Base-by-base conservation (phyloP, 306 rosid genomes). In the Mimosa bimucronata region DNA sequence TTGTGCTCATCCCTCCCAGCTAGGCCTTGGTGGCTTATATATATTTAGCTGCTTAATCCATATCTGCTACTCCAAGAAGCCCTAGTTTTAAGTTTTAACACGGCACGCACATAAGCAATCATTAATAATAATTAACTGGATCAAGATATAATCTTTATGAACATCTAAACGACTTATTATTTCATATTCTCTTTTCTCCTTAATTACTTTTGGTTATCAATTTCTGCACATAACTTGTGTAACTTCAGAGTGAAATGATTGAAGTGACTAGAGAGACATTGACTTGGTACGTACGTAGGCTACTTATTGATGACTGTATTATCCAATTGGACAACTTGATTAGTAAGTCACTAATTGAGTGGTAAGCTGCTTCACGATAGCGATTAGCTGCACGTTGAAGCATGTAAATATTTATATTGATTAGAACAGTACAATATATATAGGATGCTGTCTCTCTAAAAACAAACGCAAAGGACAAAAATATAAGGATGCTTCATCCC, bases 201-300 rank as follows among this genome's bases (percentile, higher is more conserved):
- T 50, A 6, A 19, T 50, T 18, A 19, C 26, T n/a, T 23, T 58
- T 58, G 15, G 31, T 58, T 61, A 28, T 16, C 76, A 60, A 73
- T 80, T n/a, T n/a, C 79, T 60, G 74, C 86, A 19, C 29, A 80
- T 55, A 55, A 21, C 62, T 2, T 55, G 66, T 31, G 81, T 67
- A 68, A 66, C 74, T 31, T 76, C 78, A 77, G 78, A 73, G 78
- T 76, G 66, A 80, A 72, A 73, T 57, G 78, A 76, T 74, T 72
- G 83, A 83, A 41, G 77, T 73, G 71, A 65, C 15, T 10, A 9
- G 15, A 23, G 30, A 57, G 61, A 23, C 64, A 10, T 58, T 58
- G 77, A 67, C 44, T 76, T 67, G 70, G 61, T 40, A 69, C 74
- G 61, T 40, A 69, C n/a, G 50, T 30, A 74, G 73, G 52, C 18